Evolutionary conservation across 805 yeast species (phyloP), one percentile per base, ranked within the genome.

Genomic region (Saccharomyces paradoxus): DNA sequence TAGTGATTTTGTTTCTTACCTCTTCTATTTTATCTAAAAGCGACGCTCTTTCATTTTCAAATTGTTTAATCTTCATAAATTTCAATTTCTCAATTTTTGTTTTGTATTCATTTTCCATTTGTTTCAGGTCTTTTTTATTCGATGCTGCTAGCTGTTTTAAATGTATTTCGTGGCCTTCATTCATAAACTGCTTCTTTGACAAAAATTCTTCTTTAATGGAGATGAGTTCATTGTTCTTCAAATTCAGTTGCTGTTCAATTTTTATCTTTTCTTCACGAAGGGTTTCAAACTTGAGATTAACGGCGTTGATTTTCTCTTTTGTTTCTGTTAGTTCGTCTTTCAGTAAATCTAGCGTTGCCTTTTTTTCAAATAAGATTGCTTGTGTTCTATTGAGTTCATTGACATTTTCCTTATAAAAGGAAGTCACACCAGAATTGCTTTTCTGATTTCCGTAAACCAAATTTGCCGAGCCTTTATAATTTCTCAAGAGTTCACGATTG

Each of bases 41-140:
- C 26, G 55, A 51, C 4, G 58, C 61, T 53, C 73, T 74, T 48
- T 68, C 62, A 8, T 59, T 54, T 47, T 74, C 68, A 29, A 67
- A 64, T 44, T 68, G 62, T 21, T 61, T 61, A 4, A 71, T 70
- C 52, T 74, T 75, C 14, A 63, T 63, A 6, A 69, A 60, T 32
- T 77, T 70, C 5, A 77, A 56, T 1, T 61, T 53, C 46, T 79
- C 79, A 1, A 81, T 71, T 60, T 76, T 69, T 0, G 56, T 37
- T 21, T 65, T 60, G 54, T 71, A 74, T 3, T 61, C 71, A 46
- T 71, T 69, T 24, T 68, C 69, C 28, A 72, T 50, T 21, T 70
- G 65, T 41, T 70, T 71, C 21, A 72, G 60, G 27, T 74, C 71
- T 37, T 72, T 71, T 17, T 76, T 75, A 51, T 72, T 65, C 28